Evolutionary conservation across 352 stramenopile genomes (phyloP).

Genomic region (Thraustochytrium sp.): DNA sequence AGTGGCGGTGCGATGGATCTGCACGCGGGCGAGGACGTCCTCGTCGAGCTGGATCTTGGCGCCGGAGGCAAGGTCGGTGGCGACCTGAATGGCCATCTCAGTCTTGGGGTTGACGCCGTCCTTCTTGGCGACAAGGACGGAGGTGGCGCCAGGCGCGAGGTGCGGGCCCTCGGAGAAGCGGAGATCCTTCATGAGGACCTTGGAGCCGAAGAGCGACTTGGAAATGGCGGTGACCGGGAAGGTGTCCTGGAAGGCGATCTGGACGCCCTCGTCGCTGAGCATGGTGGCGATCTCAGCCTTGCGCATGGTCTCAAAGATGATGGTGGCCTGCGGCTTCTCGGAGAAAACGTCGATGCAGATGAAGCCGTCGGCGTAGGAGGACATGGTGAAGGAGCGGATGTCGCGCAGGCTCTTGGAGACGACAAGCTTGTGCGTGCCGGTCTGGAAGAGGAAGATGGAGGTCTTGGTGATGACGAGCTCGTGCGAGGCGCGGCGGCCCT

Average conservation of each 20-base stretch:
- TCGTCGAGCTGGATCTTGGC: conserved; percentile 25
- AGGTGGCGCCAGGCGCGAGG: background rate
- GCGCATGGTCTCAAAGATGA: conserved; percentile 36
- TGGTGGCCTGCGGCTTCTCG: background rate
- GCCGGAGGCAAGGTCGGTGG: background rate
- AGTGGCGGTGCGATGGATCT: conserved; percentile 18
- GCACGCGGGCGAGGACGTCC: background rate
- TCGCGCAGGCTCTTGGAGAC: background rate
- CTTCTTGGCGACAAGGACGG: conserved; percentile 4
- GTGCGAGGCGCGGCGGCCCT: background rate
- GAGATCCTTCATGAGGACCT: conserved; percentile 6
- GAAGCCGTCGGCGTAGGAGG: conserved; percentile 46
- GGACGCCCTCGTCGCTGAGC: conserved; percentile 28
- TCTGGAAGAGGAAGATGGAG: conserved; percentile 17
- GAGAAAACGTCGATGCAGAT: conserved; percentile 22
- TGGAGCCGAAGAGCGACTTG: background rate
- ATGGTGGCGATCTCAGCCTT: conserved; percentile 45
- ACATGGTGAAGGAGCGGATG: conserved; percentile 29
- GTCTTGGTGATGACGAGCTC: conserved; percentile 32
- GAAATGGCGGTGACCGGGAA: background rate
- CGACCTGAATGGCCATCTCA: background rate
- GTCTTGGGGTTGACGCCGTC: background rate
- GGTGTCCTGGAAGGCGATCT: conserved; percentile 13
- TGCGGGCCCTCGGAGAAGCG: background rate
- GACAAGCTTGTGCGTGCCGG: background rate